Base-by-base conservation (phyloP, 2,329 filamentous ascomycete species). In the Neonectria faginata region DNA sequence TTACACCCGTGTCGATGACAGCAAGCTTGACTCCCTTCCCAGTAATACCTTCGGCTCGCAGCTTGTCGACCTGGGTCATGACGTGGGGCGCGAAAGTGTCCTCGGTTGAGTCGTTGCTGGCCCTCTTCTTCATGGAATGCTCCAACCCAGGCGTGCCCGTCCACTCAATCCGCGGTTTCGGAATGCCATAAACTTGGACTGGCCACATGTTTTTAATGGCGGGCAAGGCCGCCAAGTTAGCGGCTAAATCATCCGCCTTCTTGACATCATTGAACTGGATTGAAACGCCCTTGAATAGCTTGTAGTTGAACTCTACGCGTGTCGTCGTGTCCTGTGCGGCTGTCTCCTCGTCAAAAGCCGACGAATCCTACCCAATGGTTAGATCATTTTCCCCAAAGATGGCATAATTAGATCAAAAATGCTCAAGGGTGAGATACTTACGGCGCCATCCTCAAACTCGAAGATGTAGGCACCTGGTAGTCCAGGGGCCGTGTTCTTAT, bases 41-140 rank as follows among this genome's bases (percentile, higher is more conserved):
- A 0, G 79, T 83, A 57, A 83, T 67, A 0, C 84, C 85, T 62
- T 82, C 74, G 8, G 80, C 81, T 39, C 79, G 80, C 39, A 88
- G 78, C 79, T 83, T 82, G 73, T 86, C 82, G n/a, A 88, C 82
- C 74, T 87, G 85, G 3, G 85, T 86, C 84, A 86, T 86, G 65
- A 85, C 71, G 56, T 88, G 86, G 1, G 85, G 81, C n/a, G 80
- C 77, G 64, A 83, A 85, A 0, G 75, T 79, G 61, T 84, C 81
- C 4, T 65, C 63, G 0, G 25, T 47, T 3, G 45, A 31, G 5
- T 67, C 60, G 10, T 75, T 69, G 16, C 57, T 62, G 36, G 54
- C 3, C 62, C 56, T 2, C 11, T 66, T 67, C 29, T 68, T 75
- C 11, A 66, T 62, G 6, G 58, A 33, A 31, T 73, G 65, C 22